Conservation (phyloP, 2,329 filamentous ascomycete species). For the Akanthomyces dipterigenus region DNA sequence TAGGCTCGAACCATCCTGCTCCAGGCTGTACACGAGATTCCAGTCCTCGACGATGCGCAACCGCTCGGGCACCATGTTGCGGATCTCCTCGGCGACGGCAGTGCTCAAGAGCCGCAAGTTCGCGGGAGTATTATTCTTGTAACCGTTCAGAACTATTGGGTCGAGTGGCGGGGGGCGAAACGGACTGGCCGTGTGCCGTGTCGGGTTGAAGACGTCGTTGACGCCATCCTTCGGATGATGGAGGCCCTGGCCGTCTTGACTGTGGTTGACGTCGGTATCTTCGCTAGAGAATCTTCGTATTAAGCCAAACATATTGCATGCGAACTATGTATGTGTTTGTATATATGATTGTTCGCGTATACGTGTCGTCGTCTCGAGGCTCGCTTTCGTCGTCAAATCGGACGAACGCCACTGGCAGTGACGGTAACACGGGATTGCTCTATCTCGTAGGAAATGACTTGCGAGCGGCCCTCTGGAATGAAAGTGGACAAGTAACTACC, state of each 20-base stretch:
- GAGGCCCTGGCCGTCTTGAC: conserved; percentile 20
- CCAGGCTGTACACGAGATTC: conserved; percentile 80
- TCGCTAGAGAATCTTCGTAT: conserved; percentile 60
- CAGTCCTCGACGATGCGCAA: conserved; percentile 83
- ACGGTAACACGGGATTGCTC: neutral
- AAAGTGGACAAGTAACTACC: neutral
- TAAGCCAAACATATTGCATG: conserved; percentile 46
- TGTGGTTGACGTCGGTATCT: conserved; percentile 23
- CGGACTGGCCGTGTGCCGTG: conserved; percentile 58
- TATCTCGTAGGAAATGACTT: neutral
- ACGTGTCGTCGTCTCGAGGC: neutral
- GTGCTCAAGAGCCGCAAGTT: conserved; percentile 61
- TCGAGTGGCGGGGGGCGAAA: conserved; percentile 87
- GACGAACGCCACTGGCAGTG: neutral
- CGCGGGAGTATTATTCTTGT: conserved; percentile 50
- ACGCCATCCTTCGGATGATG: conserved; percentile 37
- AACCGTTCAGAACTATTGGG: conserved; percentile 65
- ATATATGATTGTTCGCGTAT: neutral
- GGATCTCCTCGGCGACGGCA: conserved; percentile 83
- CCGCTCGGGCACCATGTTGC: conserved; percentile 78
- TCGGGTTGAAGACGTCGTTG: conserved; percentile 48
- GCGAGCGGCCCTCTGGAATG: neutral
- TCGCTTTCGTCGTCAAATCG: neutral
- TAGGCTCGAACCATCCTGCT: conserved; percentile 84
- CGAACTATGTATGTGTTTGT: conserved; percentile 13